Conservation (phyloP, 1,284 basidiomycete genomes). For the Rhodotorula glutinis region DNA sequence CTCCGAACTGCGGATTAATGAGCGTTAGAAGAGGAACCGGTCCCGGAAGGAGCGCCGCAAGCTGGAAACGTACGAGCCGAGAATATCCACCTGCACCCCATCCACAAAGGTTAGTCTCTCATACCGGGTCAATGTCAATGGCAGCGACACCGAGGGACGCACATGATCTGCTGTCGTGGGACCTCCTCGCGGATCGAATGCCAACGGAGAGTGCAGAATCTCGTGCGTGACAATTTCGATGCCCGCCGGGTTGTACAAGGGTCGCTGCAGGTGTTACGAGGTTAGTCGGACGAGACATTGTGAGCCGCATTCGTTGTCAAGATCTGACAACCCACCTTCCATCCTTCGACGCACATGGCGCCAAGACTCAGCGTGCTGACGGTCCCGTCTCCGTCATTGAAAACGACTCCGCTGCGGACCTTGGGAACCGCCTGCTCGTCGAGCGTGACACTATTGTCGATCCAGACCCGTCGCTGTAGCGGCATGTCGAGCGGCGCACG, state of each 20-base stretch:
- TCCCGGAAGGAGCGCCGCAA: no score
- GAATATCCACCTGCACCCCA: constrained; percentile 70
- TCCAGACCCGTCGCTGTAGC: constrained; percentile 65
- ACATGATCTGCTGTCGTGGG: constrained; percentile 63
- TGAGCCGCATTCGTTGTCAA: no score
- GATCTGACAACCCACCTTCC: constrained; percentile 58
- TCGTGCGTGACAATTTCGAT: constrained; percentile 84
- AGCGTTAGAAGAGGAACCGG: background rate
- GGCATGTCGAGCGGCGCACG: constrained; percentile 60
- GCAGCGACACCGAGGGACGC: background rate
- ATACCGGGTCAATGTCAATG: background rate
- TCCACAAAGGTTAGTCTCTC: background rate
- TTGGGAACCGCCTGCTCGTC: constrained; percentile 41
- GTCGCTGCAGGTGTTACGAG: constrained; percentile 50
- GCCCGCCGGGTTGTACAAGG: constrained; percentile 88
- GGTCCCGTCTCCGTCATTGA: constrained; percentile 84
- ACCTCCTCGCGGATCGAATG: constrained; percentile 76
- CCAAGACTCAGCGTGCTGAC: constrained; percentile 85
- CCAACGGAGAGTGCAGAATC: constrained; percentile 78
- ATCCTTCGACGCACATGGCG: constrained; percentile 92
- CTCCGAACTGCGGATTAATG: constrained; percentile 51
- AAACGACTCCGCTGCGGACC: constrained; percentile 37
- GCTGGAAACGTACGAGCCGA: constrained; percentile 56
- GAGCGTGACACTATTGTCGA: constrained; percentile 75
- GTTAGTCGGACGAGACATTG: no score